A percentile compares a stretch with the other conserved stretches of the same genome.
These are phyloP conservation scores for Dendrothele bispora DNA, from an alignment of 768 basidiomycete genomes.

Conservation along the genomic window DNA sequence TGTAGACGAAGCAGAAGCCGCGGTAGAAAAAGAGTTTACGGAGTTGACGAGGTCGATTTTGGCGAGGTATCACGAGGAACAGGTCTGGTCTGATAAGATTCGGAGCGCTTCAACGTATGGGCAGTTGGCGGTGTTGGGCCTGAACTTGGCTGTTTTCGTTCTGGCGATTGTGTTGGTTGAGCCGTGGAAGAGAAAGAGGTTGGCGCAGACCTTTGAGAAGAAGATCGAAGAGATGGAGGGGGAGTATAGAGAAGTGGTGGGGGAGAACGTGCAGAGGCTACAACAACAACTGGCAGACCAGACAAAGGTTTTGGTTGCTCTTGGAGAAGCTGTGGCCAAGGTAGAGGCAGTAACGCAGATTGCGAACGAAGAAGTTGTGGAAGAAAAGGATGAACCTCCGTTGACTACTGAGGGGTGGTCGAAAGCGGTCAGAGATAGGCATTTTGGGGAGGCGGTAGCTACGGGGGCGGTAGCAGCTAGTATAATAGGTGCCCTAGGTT, in stretches of 20 bases:
- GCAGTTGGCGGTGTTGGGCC: slow-evolving; percentile 76
- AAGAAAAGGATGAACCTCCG: slow-evolving; percentile 3
- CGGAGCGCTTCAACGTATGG: slow-evolving; percentile 94
- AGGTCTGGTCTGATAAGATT: slow-evolving; percentile 98
- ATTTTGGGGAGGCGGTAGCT: slow-evolving; percentile 9
- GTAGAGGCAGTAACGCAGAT: slow-evolving; percentile 1
- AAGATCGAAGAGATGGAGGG: slow-evolving; percentile 68
- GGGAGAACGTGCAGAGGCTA: slow-evolving; percentile 48
- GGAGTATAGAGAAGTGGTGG: slow-evolving; percentile 52
- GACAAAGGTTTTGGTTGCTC: slow-evolving; percentile 24
- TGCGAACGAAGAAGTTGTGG: neutral
- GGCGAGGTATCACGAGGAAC: slow-evolving; percentile 95
- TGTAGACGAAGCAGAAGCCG: slow-evolving; percentile 70
- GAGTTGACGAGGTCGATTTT: slow-evolving; percentile 88
- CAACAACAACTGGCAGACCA: slow-evolving; percentile 50
- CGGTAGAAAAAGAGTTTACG: slow-evolving; percentile 84
- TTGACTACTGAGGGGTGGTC: slow-evolving; percentile 1
- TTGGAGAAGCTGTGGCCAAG: slow-evolving; percentile 2
- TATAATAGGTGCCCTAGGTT: slow-evolving; percentile 8
- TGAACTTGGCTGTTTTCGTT: slow-evolving; percentile 90
- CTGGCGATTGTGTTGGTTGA: slow-evolving; percentile 90
- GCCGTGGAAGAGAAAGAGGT: slow-evolving; percentile 88
- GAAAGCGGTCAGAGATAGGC: slow-evolving; percentile 6
- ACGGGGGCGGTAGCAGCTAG: slow-evolving; percentile 8
- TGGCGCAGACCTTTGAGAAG: slow-evolving; percentile 88